phyloP scores from a whole-genome alignment of 1,139 yeast species.

The Williopsis jadinii region DNA sequence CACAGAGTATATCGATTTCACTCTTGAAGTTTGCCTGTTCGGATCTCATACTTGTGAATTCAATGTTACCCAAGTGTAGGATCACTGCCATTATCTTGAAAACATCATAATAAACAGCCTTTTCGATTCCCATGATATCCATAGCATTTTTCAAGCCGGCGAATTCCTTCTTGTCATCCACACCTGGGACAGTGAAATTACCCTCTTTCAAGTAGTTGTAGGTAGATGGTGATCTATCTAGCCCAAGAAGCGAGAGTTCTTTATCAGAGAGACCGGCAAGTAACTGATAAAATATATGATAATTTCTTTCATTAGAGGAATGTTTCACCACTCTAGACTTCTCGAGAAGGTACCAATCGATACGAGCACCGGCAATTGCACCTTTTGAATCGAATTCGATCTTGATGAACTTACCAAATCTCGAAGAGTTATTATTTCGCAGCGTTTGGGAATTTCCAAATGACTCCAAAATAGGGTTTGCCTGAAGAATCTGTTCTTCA shows the following conservation, averaged over 20 bases:
- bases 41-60: conserved; percentile 60
- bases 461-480: conserved; percentile 92
- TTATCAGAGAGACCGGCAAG: conserved; percentile 56
- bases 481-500: conserved; percentile 82
- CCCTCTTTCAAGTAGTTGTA: conserved; percentile 53
- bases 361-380: conserved; percentile 78
- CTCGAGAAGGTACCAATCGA: conserved; percentile 90
- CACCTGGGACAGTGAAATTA: conserved; percentile 51
- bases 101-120: conserved; percentile 49
- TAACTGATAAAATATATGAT: conserved; percentile 88
- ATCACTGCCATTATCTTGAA: conserved; percentile 69
- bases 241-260: conserved; percentile 41
- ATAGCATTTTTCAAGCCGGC: conserved; percentile 56
- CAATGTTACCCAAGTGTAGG: conserved; percentile 80
- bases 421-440: conserved; percentile 87
- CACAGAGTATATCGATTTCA: conserved; percentile 51
- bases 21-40: conserved; percentile 73
- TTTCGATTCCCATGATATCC: conserved; percentile 62
- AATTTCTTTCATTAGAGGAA: conserved; percentile 71
- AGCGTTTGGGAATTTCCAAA: conserved; percentile 98
- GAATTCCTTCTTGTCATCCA: conserved; percentile 72
- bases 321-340: conserved; percentile 91
- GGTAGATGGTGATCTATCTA: conserved; percentile 36
- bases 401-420: conserved; percentile 94
- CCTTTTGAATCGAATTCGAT: conserved; percentile 66